A percentile compares a stretch with the other conserved stretches of the same genome.
Evolutionary conservation across 2,329 filamentous ascomycete genomes (phyloP).

Genomic region (Teratosphaeria epicoccoides): DNA sequence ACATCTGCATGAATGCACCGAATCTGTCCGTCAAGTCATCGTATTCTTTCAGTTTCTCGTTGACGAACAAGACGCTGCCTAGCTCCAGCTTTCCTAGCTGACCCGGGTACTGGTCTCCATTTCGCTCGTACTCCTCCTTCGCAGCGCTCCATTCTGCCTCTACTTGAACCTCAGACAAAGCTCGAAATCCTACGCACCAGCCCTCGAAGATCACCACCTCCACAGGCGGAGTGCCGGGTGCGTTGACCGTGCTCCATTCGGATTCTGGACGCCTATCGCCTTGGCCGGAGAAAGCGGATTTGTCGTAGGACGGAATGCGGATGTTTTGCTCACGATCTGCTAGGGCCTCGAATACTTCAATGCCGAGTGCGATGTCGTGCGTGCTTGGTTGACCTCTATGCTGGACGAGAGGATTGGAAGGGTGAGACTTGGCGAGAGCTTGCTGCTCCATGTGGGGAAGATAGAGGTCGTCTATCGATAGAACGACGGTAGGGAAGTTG

Average conservation of each 20-base stretch:
- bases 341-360: constrained; percentile 52
- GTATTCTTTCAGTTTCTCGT: constrained; percentile 48
- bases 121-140: constrained; percentile 38
- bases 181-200: constrained; percentile 79
- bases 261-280: constrained; percentile 60
- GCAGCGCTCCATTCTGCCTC: constrained; percentile 45
- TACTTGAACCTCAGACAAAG: constrained; percentile 46
- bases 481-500: constrained; percentile 55
- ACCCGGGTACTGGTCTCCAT: constrained; percentile 34
- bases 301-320: constrained; percentile 69
- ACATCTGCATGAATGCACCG: constrained; percentile 56
- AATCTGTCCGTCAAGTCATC: constrained; percentile 50
- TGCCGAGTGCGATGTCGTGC: constrained; percentile 61
- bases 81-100: constrained; percentile 46
- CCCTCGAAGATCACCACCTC: constrained; percentile 74
- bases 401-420: constrained; percentile 64
- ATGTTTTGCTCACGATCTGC: constrained; percentile 39
- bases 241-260: constrained; percentile 52
- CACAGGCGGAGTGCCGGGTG: constrained; percentile 35
- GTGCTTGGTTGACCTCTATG: constrained; percentile 76
- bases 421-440: constrained; percentile 52
- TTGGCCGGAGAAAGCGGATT: constrained; percentile 62
- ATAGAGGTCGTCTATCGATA: constrained; percentile 87
- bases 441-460: constrained; percentile 60
- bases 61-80: constrained; percentile 47